Percentiles rank a stretch among this genome's conserved stretches.
phyloP scores from a whole-genome alignment of 352 stramenopile species.

The Phytopythium mirpurense region DNA sequence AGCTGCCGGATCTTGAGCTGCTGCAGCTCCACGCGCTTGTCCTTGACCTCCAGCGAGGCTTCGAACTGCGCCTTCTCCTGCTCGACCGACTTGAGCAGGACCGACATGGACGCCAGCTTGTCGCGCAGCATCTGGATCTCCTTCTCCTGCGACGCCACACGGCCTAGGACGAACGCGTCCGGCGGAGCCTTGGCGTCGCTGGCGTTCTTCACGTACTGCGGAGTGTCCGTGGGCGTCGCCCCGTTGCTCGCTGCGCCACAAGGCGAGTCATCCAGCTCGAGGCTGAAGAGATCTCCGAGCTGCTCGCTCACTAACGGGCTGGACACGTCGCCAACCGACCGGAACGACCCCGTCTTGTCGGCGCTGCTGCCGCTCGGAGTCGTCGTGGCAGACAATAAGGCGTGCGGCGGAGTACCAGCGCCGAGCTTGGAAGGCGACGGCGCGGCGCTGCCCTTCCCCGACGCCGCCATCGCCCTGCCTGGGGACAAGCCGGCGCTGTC shows the following conservation, averaged over 20 bases:
- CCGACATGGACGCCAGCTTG: conserved; percentile 58
- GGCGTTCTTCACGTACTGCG: conserved; percentile 4
- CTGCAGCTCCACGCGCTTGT: conserved; percentile 67
- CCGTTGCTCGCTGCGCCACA: background rate
- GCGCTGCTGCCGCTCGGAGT: background rate
- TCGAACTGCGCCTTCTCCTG: conserved; percentile 57
- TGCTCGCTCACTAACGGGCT: conserved; percentile 15
- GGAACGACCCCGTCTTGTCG: conserved; percentile 10
- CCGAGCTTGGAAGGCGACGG: conserved; percentile 1
- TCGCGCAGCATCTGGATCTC: conserved; percentile 68
- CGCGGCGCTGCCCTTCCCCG: background rate
- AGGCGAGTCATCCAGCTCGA: conserved; percentile 18
- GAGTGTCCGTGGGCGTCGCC: background rate
- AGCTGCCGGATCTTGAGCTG: conserved; percentile 59
- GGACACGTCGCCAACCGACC: conserved; percentile 23
- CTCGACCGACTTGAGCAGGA: conserved; percentile 54
- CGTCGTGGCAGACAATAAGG: background rate
- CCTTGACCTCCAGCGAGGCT: conserved; percentile 64
- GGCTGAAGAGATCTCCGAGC: conserved; percentile 27
- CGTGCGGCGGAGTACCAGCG: background rate
- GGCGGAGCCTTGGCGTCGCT: conserved; percentile 5
- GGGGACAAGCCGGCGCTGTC: background rate
- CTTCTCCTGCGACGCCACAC: conserved; percentile 55
- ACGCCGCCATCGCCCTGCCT: background rate
- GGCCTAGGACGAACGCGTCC: conserved; percentile 50